Base-by-base conservation (phyloP, 2,329 filamentous ascomycete genomes). In the Dactylellina leptospora region DNA sequence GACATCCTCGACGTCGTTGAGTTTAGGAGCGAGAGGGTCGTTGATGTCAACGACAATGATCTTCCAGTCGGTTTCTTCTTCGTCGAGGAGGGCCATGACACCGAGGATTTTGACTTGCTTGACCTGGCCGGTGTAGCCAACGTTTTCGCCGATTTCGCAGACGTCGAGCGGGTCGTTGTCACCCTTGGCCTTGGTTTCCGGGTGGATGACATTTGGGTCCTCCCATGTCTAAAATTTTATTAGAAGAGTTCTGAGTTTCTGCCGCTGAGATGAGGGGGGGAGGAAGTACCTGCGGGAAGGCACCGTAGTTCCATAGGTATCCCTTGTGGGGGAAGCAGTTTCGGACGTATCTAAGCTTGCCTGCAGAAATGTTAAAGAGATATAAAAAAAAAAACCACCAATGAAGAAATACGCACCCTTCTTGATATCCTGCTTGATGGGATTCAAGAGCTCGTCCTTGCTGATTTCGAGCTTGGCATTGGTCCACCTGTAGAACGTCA, bases 321-420 rank as follows among this genome's bases (percentile, higher is more conserved):
- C 95, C 95, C 88, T 99, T 97, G 90, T 99, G 95, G 78, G 95
- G 95, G 88, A 99, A 99, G 89, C 95, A 99, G 90, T 99, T 99
- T 84, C 95, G 92, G 81, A 99, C 95, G 82, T 90, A 99, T 80
- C 95, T 91, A 79, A 97, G 92, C 88, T 97, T 97, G 87, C 93
- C 69, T 73, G 11, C 20, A 16, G 2, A 48, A 27, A 4, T 20
- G 13, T 55, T 11, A 47, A 16, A 38, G 16, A 10, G 13, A 40
- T 2, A 40, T 40, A 11, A 11, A 40, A 16, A 6, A 25, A 16
- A 3, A n/a, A 20, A 40, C 18, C 16, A 28, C 20, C 23, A 20
- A n/a, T 4, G 27, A 36, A 10, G 8, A 45, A 30, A 13, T 10
- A 42, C 10, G 13, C 47, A 73, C 69, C 95, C 87, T 99, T 97